Percentiles rank a stretch among this genome's conserved stretches.
Conservation (phyloP, 116 monocot genomes). For the Dioscorea cayenensis region DNA sequence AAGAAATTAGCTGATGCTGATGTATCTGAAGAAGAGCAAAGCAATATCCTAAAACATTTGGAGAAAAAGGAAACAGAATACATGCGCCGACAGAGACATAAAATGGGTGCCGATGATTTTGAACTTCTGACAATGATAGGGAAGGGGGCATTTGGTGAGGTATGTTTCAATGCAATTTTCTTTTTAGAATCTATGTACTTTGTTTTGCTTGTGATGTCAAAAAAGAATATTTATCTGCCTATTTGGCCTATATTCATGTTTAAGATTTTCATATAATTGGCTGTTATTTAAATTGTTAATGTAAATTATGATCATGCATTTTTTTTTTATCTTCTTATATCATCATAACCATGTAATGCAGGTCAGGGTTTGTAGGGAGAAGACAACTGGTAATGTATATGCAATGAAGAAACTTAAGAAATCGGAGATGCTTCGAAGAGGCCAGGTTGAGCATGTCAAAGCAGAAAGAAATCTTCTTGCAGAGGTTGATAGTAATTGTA, state of each 20-base stretch:
- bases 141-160: slow-evolving; percentile 75
- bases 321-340: background rate
- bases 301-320: background rate
- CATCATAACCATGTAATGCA: slow-evolving; percentile 9
- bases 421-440: slow-evolving; percentile 76
- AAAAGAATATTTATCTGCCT: no score
- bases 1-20: slow-evolving; percentile 68
- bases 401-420: slow-evolving; percentile 88
- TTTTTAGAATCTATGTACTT: background rate
- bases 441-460: slow-evolving; percentile 85
- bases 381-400: slow-evolving; percentile 57
- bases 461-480: slow-evolving; percentile 80
- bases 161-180: slow-evolving; percentile 10
- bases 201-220: no score
- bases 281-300: no score
- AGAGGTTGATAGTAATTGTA: slow-evolving; percentile 65
- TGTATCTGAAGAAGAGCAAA: slow-evolving; percentile 66
- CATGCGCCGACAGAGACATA: slow-evolving; percentile 76
- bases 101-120: slow-evolving; percentile 73
- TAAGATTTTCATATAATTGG: no score
- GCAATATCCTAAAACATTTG: slow-evolving; percentile 46
- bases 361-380: slow-evolving; percentile 70
- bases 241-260: no score
- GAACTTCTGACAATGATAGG: slow-evolving; percentile 73
- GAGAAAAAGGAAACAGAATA: slow-evolving; percentile 80